Evolutionary conservation across 305 asterid genomes (phyloP).

Genomic region (Solanum chacoense): DNA sequence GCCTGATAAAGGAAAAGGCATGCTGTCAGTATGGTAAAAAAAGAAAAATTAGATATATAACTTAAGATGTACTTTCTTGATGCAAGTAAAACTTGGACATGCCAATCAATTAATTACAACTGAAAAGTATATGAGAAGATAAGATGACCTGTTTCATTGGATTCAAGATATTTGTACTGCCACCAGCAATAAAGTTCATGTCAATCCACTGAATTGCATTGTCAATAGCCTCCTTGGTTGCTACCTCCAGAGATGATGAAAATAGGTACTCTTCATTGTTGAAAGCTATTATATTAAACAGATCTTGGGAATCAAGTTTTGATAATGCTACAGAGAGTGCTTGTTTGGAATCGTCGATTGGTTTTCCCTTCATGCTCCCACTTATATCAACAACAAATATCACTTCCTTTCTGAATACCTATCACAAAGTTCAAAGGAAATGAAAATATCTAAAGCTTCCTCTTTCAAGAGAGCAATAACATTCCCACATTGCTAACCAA

Average conservation of each 20-base stretch:
- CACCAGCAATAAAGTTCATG: constrained; percentile 12
- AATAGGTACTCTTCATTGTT: constrained; percentile 3
- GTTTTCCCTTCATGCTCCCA: constrained; percentile 13
- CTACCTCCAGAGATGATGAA: constrained; percentile 10
- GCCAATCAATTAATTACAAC: background rate
- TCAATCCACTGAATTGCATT: constrained; percentile 11
- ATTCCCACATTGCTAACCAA: background rate
- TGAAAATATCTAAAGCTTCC: background rate
- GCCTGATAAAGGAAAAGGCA: constrained; percentile 43
- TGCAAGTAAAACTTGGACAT: background rate
- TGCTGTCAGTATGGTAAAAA: background rate
- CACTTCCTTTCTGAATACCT: constrained; percentile 21
- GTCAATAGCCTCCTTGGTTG: constrained; percentile 9
- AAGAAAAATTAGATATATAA: background rate
- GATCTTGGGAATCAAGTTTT: constrained; percentile 12
- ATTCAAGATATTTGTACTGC: constrained; percentile 9
- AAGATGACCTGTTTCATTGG: constrained; percentile 10
- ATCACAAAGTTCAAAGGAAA: background rate
- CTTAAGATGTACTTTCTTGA: background rate
- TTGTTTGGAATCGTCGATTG: constrained; percentile 6
- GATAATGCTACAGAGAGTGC: constrained; percentile 11
- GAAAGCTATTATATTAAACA: constrained; percentile 12
- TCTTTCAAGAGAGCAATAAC: background rate
- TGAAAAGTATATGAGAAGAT: background rate
- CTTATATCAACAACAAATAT: constrained; percentile 18